Conservation (phyloP, 352 stramenopile species). For the Phytophthora pisi region DNA sequence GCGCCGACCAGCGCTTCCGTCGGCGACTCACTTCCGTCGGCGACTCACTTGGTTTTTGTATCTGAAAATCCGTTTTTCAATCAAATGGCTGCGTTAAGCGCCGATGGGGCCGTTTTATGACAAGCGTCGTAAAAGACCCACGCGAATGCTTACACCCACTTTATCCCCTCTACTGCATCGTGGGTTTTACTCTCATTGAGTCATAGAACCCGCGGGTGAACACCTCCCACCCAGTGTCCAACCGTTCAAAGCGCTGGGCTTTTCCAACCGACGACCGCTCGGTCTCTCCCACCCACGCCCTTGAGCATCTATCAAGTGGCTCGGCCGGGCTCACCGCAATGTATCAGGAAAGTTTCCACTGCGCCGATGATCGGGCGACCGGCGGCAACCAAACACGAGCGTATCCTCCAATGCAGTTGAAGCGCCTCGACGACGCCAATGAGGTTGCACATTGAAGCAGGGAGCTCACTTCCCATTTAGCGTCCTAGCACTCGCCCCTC, state of each 20-base stretch:
- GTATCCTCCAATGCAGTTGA: slow-evolving; percentile 17
- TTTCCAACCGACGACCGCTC: slow-evolving; percentile 16
- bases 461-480: slow-evolving; percentile 23
- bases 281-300: slow-evolving; percentile 15
- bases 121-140: neutral
- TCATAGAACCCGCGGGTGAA: neutral
- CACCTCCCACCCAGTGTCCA: neutral
- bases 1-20: neutral
- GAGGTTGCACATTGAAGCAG: slow-evolving; percentile 15
- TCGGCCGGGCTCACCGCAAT: slow-evolving; percentile 20
- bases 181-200: neutral
- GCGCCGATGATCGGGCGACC: slow-evolving; percentile 4
- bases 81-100: slow-evolving; percentile 16
- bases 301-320: slow-evolving; percentile 29
- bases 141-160: neutral
- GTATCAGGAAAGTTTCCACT: slow-evolving; percentile 41
- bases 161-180: slow-evolving; percentile 6
- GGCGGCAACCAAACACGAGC: neutral
- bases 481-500: slow-evolving; percentile 12
- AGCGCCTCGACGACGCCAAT: slow-evolving; percentile 8
- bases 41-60: slow-evolving; percentile 27
- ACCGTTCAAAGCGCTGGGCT: neutral
- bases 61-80: slow-evolving; percentile 42
- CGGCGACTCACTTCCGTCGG: slow-evolving; percentile 12
- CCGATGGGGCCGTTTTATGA: slow-evolving; percentile 14